A percentile compares a stretch with the other conserved stretches of the same genome.
phyloP scores from a whole-genome alignment of 345 rosid species.

The Anacardium occidentale region DNA sequence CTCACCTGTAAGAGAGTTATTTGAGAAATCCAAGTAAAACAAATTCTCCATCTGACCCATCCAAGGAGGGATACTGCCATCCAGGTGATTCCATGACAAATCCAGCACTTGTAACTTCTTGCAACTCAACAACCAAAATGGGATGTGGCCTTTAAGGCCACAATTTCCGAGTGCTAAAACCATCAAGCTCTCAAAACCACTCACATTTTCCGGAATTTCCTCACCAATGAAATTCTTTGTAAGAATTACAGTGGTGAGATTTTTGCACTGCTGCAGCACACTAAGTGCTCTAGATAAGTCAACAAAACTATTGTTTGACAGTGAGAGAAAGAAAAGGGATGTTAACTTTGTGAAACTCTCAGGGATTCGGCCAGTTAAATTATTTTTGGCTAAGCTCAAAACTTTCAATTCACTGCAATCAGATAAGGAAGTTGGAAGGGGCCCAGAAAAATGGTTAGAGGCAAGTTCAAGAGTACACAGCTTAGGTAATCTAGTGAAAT shows the following conservation, averaged over 20 bases:
- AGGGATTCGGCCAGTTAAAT: conserved; percentile 59
- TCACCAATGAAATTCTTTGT: conserved; percentile 73
- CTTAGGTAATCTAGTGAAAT: conserved; percentile 58
- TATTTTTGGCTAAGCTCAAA: conserved; percentile 82
- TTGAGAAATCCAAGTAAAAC: conserved; percentile 88
- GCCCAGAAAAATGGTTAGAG: conserved; percentile 61
- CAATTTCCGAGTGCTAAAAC: conserved; percentile 81
- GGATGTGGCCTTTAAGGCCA: conserved; percentile 73
- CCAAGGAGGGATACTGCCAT: conserved; percentile 76
- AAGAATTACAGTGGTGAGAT: conserved; percentile 80
- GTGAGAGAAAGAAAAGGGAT: conserved; percentile 61
- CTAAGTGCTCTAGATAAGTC: conserved; percentile 55
- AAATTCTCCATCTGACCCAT: conserved; percentile 79
- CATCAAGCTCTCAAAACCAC: conserved; percentile 57
- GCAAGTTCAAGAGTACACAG: conserved; percentile 73
- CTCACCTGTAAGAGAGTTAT: conserved; percentile 83
- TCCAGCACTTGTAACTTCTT: conserved; percentile 78
- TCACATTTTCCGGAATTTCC: conserved; percentile 53
- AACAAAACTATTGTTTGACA: conserved; percentile 77
- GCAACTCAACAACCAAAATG: conserved; percentile 71
- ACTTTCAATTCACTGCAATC: conserved; percentile 57
- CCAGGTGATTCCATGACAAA: conserved; percentile 81
- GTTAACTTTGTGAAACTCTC: conserved; percentile 49
- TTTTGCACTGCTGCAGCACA: conserved; percentile 68
- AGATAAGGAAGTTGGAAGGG: conserved; percentile 70